Percentiles rank a stretch among this genome's conserved stretches.
phyloP scores from a whole-genome alignment of 177 flowering plant species.

The Viscum album region DNA sequence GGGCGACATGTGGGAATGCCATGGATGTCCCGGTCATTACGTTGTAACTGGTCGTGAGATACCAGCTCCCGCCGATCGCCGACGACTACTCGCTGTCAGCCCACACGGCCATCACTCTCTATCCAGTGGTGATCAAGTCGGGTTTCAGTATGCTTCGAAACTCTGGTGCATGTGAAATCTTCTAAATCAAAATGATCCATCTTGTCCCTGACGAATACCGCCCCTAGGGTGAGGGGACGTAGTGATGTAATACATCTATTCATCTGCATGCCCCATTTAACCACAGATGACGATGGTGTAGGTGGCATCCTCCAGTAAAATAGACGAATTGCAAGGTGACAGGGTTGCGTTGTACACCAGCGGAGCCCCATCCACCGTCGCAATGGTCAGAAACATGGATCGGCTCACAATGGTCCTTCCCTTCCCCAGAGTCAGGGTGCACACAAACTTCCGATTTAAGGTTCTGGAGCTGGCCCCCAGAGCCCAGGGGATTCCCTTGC shows the following conservation, averaged over 20 bases:
- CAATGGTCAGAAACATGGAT: constrained; percentile 53
- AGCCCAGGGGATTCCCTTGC: constrained; percentile 75
- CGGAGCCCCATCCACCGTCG: no score
- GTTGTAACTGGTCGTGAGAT: constrained; percentile 56
- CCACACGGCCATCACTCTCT: constrained; percentile 83
- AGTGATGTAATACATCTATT: constrained; percentile 77
- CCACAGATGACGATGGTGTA: constrained; percentile 57
- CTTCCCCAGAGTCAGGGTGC: constrained; percentile 40
- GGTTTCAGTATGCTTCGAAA: constrained; percentile 80
- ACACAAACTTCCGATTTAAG: constrained; percentile 72
- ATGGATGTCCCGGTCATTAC: constrained; percentile 95
- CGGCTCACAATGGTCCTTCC: constrained; percentile 37
- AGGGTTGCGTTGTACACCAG: no score
- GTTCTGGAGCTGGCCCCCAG: constrained; percentile 86
- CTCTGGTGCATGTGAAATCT: no score
- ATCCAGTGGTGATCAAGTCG: constrained; percentile 85
- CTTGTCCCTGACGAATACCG: no score
- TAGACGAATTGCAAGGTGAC: no score
- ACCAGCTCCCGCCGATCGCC: constrained; percentile 37
- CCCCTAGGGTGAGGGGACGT: constrained; percentile 69
- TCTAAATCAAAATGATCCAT: no score
- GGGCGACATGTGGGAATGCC: no score
- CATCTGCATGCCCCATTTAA: constrained; percentile 54
- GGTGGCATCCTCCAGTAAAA: constrained; percentile 44
- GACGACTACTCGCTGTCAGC: constrained; percentile 56